Evolutionary conservation across 768 basidiomycete species (phyloP).

Genomic region (Kockovaella imperatae): DNA sequence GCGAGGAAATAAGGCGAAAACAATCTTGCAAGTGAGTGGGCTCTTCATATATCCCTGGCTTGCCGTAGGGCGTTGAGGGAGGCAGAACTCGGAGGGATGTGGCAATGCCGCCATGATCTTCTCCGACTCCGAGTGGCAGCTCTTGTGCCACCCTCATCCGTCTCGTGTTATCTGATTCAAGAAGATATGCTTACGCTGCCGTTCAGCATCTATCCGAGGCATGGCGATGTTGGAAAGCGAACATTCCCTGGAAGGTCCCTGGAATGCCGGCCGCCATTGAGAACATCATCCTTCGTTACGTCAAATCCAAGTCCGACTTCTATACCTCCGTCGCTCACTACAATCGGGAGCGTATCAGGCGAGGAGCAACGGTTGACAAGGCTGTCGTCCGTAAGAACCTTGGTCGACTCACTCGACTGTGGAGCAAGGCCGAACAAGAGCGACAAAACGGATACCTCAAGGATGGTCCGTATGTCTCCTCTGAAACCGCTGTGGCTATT

Average conservation of each 20-base stretch:
- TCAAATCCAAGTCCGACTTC: slow-evolving; percentile 99
- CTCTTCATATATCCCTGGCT: no score
- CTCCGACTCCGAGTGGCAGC: no score
- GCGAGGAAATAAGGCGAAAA: slow-evolving; percentile 70
- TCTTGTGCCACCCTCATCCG: no score
- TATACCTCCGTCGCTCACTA: slow-evolving; percentile 99
- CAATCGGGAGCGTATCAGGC: slow-evolving; percentile 69
- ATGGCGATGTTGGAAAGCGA: slow-evolving; percentile 71
- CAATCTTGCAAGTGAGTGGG: no score
- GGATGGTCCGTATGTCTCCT: slow-evolving; percentile 97
- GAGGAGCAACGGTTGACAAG: slow-evolving; percentile 58
- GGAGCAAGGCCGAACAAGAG: slow-evolving; percentile 98
- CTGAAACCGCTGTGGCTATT: slow-evolving; percentile 96
- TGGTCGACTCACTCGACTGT: slow-evolving; percentile 92
- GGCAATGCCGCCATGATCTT: no score
- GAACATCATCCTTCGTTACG: slow-evolving; percentile 96
- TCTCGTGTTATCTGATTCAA: no score
- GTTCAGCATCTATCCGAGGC: slow-evolving; percentile 97
- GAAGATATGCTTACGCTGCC: no score
- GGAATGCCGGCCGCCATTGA: slow-evolving; percentile 97
- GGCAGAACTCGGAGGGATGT: no score
- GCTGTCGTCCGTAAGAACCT: slow-evolving; percentile 99
- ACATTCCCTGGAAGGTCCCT: slow-evolving; percentile 98
- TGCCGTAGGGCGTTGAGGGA: no score
- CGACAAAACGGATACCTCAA: slow-evolving; percentile 97